phyloP scores from a whole-genome alignment of 257 asterid genomes.

The Salvia hispanica region DNA sequence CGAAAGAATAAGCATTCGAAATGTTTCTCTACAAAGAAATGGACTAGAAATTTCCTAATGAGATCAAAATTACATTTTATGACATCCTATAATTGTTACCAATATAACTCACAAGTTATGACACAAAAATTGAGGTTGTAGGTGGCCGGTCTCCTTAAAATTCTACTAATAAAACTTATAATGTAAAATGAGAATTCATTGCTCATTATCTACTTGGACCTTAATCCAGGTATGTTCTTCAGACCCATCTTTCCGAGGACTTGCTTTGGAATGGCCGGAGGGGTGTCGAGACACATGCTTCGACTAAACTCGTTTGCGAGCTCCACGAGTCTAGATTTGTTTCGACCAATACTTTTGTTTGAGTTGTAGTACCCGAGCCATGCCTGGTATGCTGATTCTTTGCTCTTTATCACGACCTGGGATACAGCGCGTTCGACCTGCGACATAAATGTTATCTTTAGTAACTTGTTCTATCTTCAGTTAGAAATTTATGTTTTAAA shows the following conservation, averaged over 20 bases:
- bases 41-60: not conserved
- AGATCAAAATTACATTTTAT: constrained; percentile 25
- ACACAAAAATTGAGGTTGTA: constrained; percentile 1
- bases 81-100: not conserved
- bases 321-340: constrained; percentile 77
- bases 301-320: constrained; percentile 89
- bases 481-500: too few species aligned
- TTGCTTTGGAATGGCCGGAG: constrained; percentile 82
- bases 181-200: not conserved
- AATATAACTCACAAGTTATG: not conserved
- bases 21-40: not conserved
- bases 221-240: constrained; percentile 81
- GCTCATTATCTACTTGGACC: constrained; percentile 57
- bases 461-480: too few species aligned
- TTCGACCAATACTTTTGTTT: constrained; percentile 64
- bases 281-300: constrained; percentile 85
- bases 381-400: constrained; percentile 95
- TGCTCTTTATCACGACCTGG: constrained; percentile 75
- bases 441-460: not conserved
- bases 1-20: not conserved
- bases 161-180: not conserved
- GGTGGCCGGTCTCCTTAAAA: not conserved
- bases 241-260: constrained; percentile 96
- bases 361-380: constrained; percentile 99
- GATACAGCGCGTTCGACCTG: constrained; percentile 79